Evolutionary conservation across 176 grass and related monocot species (phyloP).

Genomic region (Hsuehochloa calcarea): DNA sequence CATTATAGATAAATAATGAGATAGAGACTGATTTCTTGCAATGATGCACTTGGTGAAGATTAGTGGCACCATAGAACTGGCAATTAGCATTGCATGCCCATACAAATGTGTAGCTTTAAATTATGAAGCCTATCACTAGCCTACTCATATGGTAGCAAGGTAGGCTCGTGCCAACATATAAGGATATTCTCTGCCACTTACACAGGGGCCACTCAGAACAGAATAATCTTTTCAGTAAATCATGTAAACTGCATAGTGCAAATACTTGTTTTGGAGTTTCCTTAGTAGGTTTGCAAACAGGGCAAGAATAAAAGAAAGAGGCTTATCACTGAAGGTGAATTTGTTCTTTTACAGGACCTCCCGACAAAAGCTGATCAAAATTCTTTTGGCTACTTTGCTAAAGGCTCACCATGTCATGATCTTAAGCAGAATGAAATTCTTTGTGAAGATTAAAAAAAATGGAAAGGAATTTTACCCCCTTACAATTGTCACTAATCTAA

Average conservation of each 20-base stretch:
- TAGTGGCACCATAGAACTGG: background rate
- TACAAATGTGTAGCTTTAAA: background rate
- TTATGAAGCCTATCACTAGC: slow-evolving; percentile 14
- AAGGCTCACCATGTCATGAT: slow-evolving; percentile 2
- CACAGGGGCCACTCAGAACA: background rate
- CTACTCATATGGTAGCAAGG: background rate
- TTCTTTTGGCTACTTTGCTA: background rate
- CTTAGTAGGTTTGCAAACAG: slow-evolving; percentile 19
- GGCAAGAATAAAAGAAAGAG: background rate
- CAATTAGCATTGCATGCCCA: background rate
- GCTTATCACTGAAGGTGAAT: background rate
- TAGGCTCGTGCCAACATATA: background rate
- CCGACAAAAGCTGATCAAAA: slow-evolving; percentile 2
- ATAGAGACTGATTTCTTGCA: background rate
- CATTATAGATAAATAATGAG: background rate
- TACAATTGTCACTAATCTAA: background rate
- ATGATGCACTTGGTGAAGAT: background rate
- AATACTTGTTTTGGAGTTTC: slow-evolving; percentile 12
- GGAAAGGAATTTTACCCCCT: background rate
- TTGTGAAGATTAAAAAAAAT: background rate
- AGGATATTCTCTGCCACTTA: slow-evolving; percentile 8
- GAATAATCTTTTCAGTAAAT: slow-evolving; percentile 4
- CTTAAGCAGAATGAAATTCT: background rate
- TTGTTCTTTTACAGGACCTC: background rate
- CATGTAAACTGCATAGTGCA: background rate